Conservation (phyloP, 441 rosid genomes). For the Brassica hybrid region DNA sequence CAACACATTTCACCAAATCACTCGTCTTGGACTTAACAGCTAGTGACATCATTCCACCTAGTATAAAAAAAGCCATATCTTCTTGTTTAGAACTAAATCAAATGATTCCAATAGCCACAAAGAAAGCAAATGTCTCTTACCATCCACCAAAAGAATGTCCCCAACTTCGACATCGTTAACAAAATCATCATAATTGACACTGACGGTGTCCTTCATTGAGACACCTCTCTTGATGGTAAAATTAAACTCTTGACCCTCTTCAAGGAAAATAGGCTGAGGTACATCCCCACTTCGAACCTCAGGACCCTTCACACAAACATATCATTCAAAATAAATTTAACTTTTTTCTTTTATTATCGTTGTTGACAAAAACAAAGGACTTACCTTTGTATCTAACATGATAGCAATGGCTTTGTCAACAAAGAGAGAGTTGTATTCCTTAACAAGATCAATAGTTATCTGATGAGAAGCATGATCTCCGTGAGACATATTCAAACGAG, state of each 20-base stretch:
- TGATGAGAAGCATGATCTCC: conserved; percentile 94
- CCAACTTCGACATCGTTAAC: conserved; percentile 89
- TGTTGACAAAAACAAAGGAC: background rate
- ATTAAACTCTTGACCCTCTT: conserved; percentile 90
- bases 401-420: conserved; percentile 80
- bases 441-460: conserved; percentile 87
- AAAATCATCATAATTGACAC: conserved; percentile 96
- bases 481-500: conserved; percentile 97
- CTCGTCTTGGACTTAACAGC: conserved; percentile 80
- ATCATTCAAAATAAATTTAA: background rate
- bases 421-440: conserved; percentile 79
- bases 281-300: conserved; percentile 99
- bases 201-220: conserved; percentile 73
- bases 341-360: background rate
- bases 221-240: conserved; percentile 89
- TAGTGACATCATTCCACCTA: conserved; percentile 99
- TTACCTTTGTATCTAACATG: conserved; percentile 97
- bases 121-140: conserved; percentile 39
- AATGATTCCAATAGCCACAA: conserved; percentile 9
- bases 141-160: conserved; percentile 88
- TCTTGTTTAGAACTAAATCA: background rate
- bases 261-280: conserved; percentile 74
- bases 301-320: conserved; percentile 67
- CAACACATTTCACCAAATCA: conserved; percentile 76
- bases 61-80: conserved; percentile 5